phyloP scores from a whole-genome alignment of 768 basidiomycete genomes.

The Steccherinum ochraceum region DNA sequence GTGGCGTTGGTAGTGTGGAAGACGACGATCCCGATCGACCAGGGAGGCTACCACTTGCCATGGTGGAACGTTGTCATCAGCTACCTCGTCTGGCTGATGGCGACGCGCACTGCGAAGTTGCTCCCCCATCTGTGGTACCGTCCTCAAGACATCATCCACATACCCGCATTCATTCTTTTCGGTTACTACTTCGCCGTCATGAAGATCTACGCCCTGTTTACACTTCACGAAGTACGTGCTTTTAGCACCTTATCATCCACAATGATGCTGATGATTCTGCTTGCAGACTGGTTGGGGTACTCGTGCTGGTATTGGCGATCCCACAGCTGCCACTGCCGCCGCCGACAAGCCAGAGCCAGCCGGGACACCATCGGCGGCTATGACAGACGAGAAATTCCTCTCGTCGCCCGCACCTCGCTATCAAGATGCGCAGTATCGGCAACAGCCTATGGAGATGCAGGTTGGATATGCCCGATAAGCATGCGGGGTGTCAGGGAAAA shows the following conservation, averaged over 20 bases:
- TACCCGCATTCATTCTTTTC: slow-evolving; percentile 68
- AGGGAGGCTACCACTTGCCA: slow-evolving; percentile 77
- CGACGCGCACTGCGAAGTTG: slow-evolving; percentile 70
- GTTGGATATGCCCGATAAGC: slow-evolving; percentile 19
- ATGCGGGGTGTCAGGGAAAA: too few relatives aligned
- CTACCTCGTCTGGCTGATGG: slow-evolving; percentile 65
- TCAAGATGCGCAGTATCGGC: slow-evolving; percentile 12
- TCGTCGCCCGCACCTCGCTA: slow-evolving; percentile 13
- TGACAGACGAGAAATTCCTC: slow-evolving; percentile 17
- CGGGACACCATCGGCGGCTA: slow-evolving; percentile 12
- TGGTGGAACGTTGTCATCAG: slow-evolving; percentile 76
- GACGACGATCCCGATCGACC: slow-evolving; percentile 56
- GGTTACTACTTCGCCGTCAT: slow-evolving; percentile 94
- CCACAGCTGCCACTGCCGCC: slow-evolving; percentile 68
- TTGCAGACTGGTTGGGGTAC: slow-evolving; percentile 88
- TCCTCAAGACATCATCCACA: slow-evolving; percentile 52
- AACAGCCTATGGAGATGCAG: slow-evolving; percentile 27
- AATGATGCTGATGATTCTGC: not conserved
- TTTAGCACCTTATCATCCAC: not conserved
- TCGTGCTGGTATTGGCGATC: slow-evolving; percentile 89
- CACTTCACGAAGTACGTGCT: slow-evolving; percentile 74
- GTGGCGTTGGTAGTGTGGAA: slow-evolving; percentile 75
- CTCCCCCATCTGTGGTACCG: slow-evolving; percentile 53
- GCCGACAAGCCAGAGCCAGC: slow-evolving; percentile 32
- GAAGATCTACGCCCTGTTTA: slow-evolving; percentile 89